Base-by-base conservation (phyloP, 116 monocot species). In the Cymodocea nodosa region DNA sequence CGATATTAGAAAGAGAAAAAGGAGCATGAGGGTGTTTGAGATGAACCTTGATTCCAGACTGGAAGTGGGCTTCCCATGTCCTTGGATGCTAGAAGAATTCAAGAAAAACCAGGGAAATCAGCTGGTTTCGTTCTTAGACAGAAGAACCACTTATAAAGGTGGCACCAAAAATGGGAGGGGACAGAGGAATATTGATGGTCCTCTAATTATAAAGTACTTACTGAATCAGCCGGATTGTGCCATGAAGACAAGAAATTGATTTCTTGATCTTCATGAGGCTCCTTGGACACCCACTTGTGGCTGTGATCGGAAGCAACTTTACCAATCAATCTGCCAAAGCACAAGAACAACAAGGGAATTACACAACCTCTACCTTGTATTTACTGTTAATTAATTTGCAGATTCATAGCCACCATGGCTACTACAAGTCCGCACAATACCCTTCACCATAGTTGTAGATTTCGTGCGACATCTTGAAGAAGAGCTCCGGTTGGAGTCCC, bases 381-480 rank as follows among this genome's bases (percentile, higher is more conserved):
- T 15, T 59, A 13, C 15, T 17, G 53, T 53, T 13, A n/a, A n/a
- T n/a, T n/a, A n/a, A n/a, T n/a, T n/a, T n/a, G n/a, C n/a, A n/a
- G n/a, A n/a, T n/a, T n/a, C n/a, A n/a, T n/a, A n/a, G n/a, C n/a
- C n/a, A n/a, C n/a, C n/a, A n/a, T n/a, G n/a, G 12, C 44, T 44
- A 44, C 44, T 10, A 10, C 44, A 44, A 50, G 5, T 30, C 34
- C 23, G 14, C 50, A 37, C 11, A 4, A 64, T 70, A 94, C 93
- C 89, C 93, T 86, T 94, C 93, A 71, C 89, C 93, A 50, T 84
- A 94, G 89, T 83, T 94, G 79, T 93, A 94, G 67, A 94, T 94
- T 79, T 94, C 93, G 84, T 94, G 89, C 6, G 93, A 89, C 93
- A 94, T 89, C 78, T 94, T 94, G 82, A 94, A 94, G 89, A 94